Evolutionary conservation across 2,329 filamentous ascomycete species (phyloP), one percentile per base, ranked within the genome.

Genomic region (Lachnellula arida): DNA sequence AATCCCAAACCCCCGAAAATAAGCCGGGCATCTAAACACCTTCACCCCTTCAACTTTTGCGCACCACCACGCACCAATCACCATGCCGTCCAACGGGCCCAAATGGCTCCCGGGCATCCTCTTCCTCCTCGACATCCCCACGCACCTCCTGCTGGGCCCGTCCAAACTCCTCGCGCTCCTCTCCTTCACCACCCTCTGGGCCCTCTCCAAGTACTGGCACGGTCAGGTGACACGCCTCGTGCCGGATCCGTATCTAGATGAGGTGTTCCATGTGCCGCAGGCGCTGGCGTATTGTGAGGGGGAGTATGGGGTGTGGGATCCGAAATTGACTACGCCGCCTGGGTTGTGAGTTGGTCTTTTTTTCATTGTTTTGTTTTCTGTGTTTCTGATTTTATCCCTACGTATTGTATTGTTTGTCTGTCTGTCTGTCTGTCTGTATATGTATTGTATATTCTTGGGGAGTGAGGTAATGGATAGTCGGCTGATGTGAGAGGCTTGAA

Each of bases 261-360:
- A 95, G 69, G 77, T 91, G 32, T 95, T 94, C 60, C 90, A 99
- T 70, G 86, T 97, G 22, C 89, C 91, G 0, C 94, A 99, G 73
- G 91, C 91, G 0, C 90, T 96, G 66, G 84, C 82, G 32, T 99
- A 96, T 71, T 97, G 92, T 71, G 71, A 81, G 42, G 86, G 87
- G 11, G 80, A 81, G 53, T 96, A 87, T 75, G 70, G 72, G 12
- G 79, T 89, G 54, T 99, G 94, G 94, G 92, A 99, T 72, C 87
- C 93, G 57, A 99, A 97, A 71, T 94, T 99, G 68, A 99, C 94
- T 0, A 99, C 94, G 1, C 94, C 94, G 0, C 93, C 94, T 0
- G 94, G 92, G 35, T 75, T 99, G 75, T 91, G 77, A 70, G 77
- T 72, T 54, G 66, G 54, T 63, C 44, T 12, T 67, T 22, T 35